Base-by-base conservation (phyloP, 2,329 filamentous ascomycete species). In the Penicillium sp. region DNA sequence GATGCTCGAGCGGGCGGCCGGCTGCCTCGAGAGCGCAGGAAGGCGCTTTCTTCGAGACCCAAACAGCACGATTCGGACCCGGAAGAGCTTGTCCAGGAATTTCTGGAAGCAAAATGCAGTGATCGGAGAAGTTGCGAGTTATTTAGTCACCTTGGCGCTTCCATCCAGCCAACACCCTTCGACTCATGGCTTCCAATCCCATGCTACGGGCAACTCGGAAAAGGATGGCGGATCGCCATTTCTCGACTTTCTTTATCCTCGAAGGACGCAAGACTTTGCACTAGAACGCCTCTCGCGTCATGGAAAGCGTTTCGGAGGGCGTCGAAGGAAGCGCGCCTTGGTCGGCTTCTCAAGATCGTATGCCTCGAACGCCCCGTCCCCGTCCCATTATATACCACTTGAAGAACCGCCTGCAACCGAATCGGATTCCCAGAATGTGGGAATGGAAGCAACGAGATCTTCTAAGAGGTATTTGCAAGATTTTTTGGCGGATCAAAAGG, bases 1-100 rank as follows among this genome's bases (percentile, higher is more conserved):
- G 64, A 77, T 77, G 74, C 73, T 77, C 62, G 74, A 76, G 72
- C 73, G 74, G 62, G 70, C 73, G 57, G 67, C 70, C 51, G 67
- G 72, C 67, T 74, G 70, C 62, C 66, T 76, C 63, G 73, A 76
- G 64, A 72, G 66, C 66, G 73, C 72, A 60, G 71, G 73, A 59
- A 67, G 72, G 64, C 68, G 69, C 66, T 61, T 75, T 52, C 61
- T 73, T 52, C 67, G 66, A 54, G 66, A 70, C 52, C 57, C 69
- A 45, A 67, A 68, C 50, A 60, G 62, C 47, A 62, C 64, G n/a
- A 55, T 72, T 56, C 66, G 69, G 54, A 63, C 60, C 43, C 58
- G 56, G 51, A 62, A 63, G 41, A 56, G 62, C n/a, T 55, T 73
- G 11, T 64, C 64, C 52, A 59, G 63, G 25, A 54, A 55, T 37